Conservation (phyloP, 495 filamentous ascomycete genomes). For the Hamigera avellanea region DNA sequence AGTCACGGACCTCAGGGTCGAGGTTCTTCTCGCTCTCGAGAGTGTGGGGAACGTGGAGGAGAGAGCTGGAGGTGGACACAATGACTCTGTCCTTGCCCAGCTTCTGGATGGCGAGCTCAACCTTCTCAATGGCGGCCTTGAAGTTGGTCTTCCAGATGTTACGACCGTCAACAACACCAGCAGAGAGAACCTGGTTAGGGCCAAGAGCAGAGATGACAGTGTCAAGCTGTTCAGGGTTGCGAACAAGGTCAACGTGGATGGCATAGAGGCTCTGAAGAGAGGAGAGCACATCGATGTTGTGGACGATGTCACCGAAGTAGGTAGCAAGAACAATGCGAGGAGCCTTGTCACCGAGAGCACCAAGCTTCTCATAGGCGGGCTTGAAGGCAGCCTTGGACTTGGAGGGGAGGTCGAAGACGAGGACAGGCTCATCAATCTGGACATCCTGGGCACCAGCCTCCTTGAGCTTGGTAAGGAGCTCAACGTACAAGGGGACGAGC, state of each 20-base stretch:
- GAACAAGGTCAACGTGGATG: slow-evolving; percentile 90
- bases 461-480: slow-evolving; percentile 86
- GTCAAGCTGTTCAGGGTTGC: slow-evolving; percentile 92
- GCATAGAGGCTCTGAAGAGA: slow-evolving; percentile 57
- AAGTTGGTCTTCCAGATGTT: slow-evolving; percentile 99
- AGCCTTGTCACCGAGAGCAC: slow-evolving; percentile 58
- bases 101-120: slow-evolving; percentile 81
- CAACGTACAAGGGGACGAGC: slow-evolving; percentile 82
- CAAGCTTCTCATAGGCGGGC: slow-evolving; percentile 85
- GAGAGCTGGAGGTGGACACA: slow-evolving; percentile 89
- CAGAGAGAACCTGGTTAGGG: slow-evolving; percentile 76
- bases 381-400: slow-evolving; percentile 96
- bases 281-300: slow-evolving; percentile 87
- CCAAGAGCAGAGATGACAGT: slow-evolving; percentile 65
- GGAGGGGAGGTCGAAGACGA: slow-evolving; percentile 80
- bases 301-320: slow-evolving; percentile 98
- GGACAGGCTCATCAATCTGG: slow-evolving; percentile 94
- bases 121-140: slow-evolving; percentile 74
- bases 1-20: slow-evolving; percentile 79
- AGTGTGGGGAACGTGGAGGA: slow-evolving; percentile 96
- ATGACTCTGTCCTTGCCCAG: slow-evolving; percentile 93
- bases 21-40: slow-evolving; percentile 96
- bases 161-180: slow-evolving; percentile 92
- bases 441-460: slow-evolving; percentile 85
- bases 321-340: slow-evolving; percentile 81